These are phyloP conservation scores for Chaetomium globosum DNA, from an alignment of 2,329 filamentous ascomycete species.

Conservation along the genomic window DNA sequence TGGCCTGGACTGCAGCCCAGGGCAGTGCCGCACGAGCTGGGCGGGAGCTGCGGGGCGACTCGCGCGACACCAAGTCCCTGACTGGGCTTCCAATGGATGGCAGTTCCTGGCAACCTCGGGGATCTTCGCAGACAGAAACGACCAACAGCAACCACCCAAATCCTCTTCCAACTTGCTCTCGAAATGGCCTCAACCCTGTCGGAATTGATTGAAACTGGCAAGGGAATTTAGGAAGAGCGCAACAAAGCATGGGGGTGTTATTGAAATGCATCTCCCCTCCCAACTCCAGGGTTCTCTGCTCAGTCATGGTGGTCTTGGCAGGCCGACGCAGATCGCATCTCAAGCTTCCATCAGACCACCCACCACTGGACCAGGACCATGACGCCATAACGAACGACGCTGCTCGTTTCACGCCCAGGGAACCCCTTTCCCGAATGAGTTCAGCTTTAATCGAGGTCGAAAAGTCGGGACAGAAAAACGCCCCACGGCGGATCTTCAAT, in stretches of 20 bases:
- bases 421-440: not conserved
- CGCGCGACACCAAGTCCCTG: constrained; percentile 17
- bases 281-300: not conserved
- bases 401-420: not conserved
- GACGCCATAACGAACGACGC: not conserved
- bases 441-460: constrained; percentile 16
- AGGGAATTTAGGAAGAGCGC: not conserved
- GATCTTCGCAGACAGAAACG: not conserved
- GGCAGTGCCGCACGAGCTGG: constrained; percentile 11
- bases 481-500: not conserved
- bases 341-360: constrained; percentile 1
- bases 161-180: not conserved
- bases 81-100: constrained; percentile 6
- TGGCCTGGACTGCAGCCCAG: constrained; percentile 4
- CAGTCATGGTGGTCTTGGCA: constrained; percentile 14
- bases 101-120: constrained; percentile 3
- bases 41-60: constrained; percentile 26
- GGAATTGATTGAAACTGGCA: constrained; percentile 8
- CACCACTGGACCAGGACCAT: not conserved
- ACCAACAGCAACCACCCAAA: not conserved
- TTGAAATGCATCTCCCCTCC: constrained; percentile 7
- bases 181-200: not conserved
- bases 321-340: constrained; percentile 22
- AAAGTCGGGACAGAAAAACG: constrained; percentile 5
- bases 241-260: constrained; percentile 1